Base-by-base conservation (phyloP, 2,329 filamentous ascomycete species). In the Fusarium sp. region DNA sequence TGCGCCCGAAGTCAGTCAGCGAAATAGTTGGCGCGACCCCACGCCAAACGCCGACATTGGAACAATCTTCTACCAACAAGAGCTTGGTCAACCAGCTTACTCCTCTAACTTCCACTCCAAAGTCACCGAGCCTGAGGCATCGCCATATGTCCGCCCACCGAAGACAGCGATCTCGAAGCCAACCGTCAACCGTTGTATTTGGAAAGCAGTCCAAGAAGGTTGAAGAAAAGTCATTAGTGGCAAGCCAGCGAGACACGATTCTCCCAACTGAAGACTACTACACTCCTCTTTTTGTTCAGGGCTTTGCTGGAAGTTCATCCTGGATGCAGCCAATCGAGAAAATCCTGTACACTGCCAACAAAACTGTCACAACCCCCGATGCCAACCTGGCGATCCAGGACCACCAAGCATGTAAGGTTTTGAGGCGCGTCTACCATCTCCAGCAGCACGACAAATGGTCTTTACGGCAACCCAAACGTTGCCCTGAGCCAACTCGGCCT, bases 381-480 rank as follows among this genome's bases (percentile, higher is more conserved):
- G 90, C 94, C 52, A 90, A 93, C 61, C 88, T 97, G 3, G 91
- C 93, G 44, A 89, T 97, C 42, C 89, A 93, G 50, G 94, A 98
- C 74, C 90, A 91, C 61, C 93, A 97, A 78, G 93, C 97, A 54
- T 96, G 93, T 74, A 91, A 93, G 58, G 92, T 97, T 30, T 80
- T 98, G 6, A 90, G 93, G 58, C 86, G 93, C 16, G 93, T 99
- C 4, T 97, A 98, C 77, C 90, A 95, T 66, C 84, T 98, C 26
- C 96, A 99, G 76, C 93, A 95, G 75, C 89, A 91, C 31, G 94
- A 97, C 73, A 91, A 95, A 75, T 98, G 96, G 95, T 96, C 94
- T 7, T 81, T 99, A 48, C 88, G 95, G 54, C 96, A 99, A 76
- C 89, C 94, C 44, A 93, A 97, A 76, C 91, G 94, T 59, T 92